A percentile compares a stretch with the other conserved stretches of the same genome.
Evolutionary conservation across 2,329 filamentous ascomycete species (phyloP).

Genomic region (Elsinoe ampelina): DNA sequence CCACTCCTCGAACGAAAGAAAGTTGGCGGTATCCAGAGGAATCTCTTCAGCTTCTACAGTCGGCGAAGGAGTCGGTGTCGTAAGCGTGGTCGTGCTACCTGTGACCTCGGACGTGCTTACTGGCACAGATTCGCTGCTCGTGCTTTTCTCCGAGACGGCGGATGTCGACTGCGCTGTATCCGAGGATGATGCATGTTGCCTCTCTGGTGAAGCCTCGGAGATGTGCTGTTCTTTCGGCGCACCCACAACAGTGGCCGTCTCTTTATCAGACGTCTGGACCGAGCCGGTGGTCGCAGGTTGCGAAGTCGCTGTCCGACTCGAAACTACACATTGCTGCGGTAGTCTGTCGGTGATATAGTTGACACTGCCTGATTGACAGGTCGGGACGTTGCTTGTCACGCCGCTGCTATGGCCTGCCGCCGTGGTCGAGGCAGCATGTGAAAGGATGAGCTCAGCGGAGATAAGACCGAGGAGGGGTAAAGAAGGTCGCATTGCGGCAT

Average conservation of each 20-base stretch:
- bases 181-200: not conserved
- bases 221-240: not conserved
- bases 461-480: not conserved
- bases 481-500: slow-evolving; percentile 5
- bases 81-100: not conserved
- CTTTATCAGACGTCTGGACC: not conserved
- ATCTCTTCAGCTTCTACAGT: slow-evolving; percentile 49
- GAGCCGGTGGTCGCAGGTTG: slow-evolving; percentile 7
- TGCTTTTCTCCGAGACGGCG: not conserved
- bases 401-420: not conserved
- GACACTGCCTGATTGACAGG: slow-evolving; percentile 51
- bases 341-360: slow-evolving; percentile 76
- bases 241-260: not conserved
- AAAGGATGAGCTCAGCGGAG: slow-evolving; percentile 1
- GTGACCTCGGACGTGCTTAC: not conserved
- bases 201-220: not conserved
- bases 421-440: not conserved
- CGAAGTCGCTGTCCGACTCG: slow-evolving; percentile 38
- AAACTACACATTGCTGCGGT: slow-evolving; percentile 64
- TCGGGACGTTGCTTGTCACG: slow-evolving; percentile 18
- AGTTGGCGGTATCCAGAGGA: slow-evolving; percentile 64
- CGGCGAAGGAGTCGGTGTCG: not conserved
- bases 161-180: not conserved
- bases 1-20: slow-evolving; percentile 98
- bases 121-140: slow-evolving; percentile 9